Conservation (phyloP, 495 filamentous ascomycete species). For the Hypoxylon perforatum region DNA sequence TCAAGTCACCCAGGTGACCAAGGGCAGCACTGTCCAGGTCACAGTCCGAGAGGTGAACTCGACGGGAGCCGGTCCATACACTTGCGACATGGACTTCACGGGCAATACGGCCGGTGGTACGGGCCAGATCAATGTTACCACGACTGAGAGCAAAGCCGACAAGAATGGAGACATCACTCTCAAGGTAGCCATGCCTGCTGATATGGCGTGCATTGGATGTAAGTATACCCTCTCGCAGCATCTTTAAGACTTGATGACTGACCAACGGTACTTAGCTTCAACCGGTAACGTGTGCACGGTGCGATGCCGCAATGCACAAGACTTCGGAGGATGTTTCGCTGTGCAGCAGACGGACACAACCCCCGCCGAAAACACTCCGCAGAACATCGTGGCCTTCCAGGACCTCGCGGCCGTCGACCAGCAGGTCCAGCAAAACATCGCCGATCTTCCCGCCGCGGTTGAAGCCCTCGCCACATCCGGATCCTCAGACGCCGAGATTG, state of each 20-base stretch:
- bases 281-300: slow-evolving; percentile 65
- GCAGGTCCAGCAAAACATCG: slow-evolving; percentile 49
- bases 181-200: slow-evolving; percentile 53
- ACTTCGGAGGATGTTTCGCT: slow-evolving; percentile 63
- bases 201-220: slow-evolving; percentile 52
- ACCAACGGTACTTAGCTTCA: slow-evolving; percentile 41
- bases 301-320: slow-evolving; percentile 65
- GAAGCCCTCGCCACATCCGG: slow-evolving; percentile 40
- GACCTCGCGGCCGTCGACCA: slow-evolving; percentile 37
- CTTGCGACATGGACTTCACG: slow-evolving; percentile 58
- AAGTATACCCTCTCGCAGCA: slow-evolving; percentile 4
- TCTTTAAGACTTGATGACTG: background rate
- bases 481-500: slow-evolving; percentile 20
- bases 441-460: slow-evolving; percentile 51
- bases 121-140: slow-evolving; percentile 49
- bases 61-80: slow-evolving; percentile 63
- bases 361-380: slow-evolving; percentile 49
- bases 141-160: slow-evolving; percentile 50
- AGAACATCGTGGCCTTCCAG: slow-evolving; percentile 48
- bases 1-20: slow-evolving; percentile 54
- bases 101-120: slow-evolving; percentile 52
- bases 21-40: slow-evolving; percentile 49
- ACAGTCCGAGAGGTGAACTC: slow-evolving; percentile 63
- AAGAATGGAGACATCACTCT: slow-evolving; percentile 56
- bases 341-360: slow-evolving; percentile 56